phyloP scores from a whole-genome alignment of 2,329 filamentous ascomycete genomes.

The Botrytis fragariae region DNA sequence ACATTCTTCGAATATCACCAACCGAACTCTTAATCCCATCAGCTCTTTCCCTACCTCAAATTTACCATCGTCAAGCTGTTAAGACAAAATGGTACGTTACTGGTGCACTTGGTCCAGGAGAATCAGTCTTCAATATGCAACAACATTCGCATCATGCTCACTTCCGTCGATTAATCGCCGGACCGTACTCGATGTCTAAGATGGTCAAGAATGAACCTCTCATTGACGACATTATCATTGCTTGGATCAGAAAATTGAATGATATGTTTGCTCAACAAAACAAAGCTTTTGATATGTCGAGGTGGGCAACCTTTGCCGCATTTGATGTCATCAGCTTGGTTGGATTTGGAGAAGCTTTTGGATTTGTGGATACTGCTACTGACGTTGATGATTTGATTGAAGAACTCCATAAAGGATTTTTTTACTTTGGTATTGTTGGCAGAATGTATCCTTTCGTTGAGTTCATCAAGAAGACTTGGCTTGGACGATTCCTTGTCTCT shows the following conservation, averaged over 20 bases:
- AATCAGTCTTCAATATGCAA: slow-evolving; percentile 58
- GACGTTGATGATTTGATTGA: slow-evolving; percentile 55
- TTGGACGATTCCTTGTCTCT: slow-evolving; percentile 53
- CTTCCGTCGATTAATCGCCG: slow-evolving; percentile 54
- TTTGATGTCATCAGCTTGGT: slow-evolving; percentile 58
- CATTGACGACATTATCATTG: slow-evolving; percentile 49
- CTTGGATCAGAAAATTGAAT: slow-evolving; percentile 51
- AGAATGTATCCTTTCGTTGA: slow-evolving; percentile 51
- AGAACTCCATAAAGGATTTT: slow-evolving; percentile 47
- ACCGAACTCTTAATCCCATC: slow-evolving; percentile 53
- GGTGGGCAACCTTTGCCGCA: slow-evolving; percentile 49
- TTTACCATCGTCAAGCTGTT: slow-evolving; percentile 55
- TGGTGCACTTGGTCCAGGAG: slow-evolving; percentile 54
- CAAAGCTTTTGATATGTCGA: slow-evolving; percentile 52
- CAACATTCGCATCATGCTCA: slow-evolving; percentile 50
- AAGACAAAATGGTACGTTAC: slow-evolving; percentile 60
- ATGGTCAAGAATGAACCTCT: slow-evolving; percentile 59
- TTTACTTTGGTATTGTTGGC: slow-evolving; percentile 45
- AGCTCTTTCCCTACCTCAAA: slow-evolving; percentile 52
- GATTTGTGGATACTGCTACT: slow-evolving; percentile 51
- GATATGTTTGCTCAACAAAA: slow-evolving; percentile 46
- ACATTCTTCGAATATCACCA: slow-evolving; percentile 52
- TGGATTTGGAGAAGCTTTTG: slow-evolving; percentile 54
- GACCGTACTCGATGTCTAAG: slow-evolving; percentile 52
- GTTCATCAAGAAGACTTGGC: slow-evolving; percentile 52